Evolutionary conservation across 805 yeast species (phyloP), one percentile per base, ranked within the genome.

Genomic region (Lipomyces yamadae): DNA sequence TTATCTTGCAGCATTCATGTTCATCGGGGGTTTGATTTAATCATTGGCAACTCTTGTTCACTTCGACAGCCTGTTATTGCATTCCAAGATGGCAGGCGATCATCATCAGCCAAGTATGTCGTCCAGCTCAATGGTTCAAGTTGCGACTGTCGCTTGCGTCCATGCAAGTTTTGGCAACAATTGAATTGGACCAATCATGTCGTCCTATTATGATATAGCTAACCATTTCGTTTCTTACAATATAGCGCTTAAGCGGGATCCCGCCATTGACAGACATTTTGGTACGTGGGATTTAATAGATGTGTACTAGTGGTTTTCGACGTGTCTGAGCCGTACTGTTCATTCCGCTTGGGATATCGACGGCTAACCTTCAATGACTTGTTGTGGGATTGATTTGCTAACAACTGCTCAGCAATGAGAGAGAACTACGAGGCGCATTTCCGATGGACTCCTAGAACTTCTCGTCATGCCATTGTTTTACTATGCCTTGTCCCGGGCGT

Each of bases 231-330:
- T 50, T 33, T 13, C 13, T 30, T 56, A n/a, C 15, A 24, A 39
- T 53, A 24, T 35, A 68, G 71, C 70, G 32, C 67, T 68, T 37
- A 65, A n/a, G 37, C 37, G 70, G 57, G 71, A 68, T 59, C 69
- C 70, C 34, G 71, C 71, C 29, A 67, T 68, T 35, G 71, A 68
- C 61, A 34, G 63, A 62, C 71, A 68, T 42, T 68, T 63, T 33
- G 45, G 71, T 68, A 64, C 30, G 69, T 56, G 37, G 7, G 35
- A n/a, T 56, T 39, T 33, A 6, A 32, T 7, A 3, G 15, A 52
- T 52, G 15, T 24, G 48, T 13, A 42, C 10, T 15, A 8, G 18
- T 24, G 7, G 18, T 13, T n/a, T 11, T 24, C 24, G n/a, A 42
- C n/a, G 15, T 42, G n/a, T 42, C 48, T 15, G 48, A 42, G 29